These are phyloP conservation scores for Pichia sp. DNA, from an alignment of 1,139 yeast species.

Conservation along the genomic window DNA sequence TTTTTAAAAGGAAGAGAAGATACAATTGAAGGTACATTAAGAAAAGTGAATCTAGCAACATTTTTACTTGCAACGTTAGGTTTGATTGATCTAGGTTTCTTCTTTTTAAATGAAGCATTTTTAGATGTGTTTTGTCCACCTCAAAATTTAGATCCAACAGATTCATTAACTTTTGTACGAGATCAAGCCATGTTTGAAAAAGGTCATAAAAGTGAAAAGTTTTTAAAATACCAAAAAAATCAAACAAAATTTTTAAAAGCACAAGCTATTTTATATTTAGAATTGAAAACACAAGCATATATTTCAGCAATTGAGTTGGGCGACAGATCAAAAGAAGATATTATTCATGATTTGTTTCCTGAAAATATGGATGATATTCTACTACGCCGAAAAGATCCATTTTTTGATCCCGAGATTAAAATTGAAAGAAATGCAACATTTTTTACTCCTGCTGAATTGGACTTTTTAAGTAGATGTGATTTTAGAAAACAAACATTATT, in stretches of 20 bases:
- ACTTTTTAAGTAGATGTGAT: constrained; percentile 63
- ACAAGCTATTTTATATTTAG: constrained; percentile 73
- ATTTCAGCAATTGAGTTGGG: constrained; percentile 79
- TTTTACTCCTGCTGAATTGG: constrained; percentile 60
- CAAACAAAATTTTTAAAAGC: constrained; percentile 59
- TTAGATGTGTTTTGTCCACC: constrained; percentile 78
- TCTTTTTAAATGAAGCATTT: constrained; percentile 75
- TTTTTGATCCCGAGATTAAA: constrained; percentile 13
- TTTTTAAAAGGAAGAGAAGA: constrained; percentile 57
- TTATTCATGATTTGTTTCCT: constrained; percentile 74
- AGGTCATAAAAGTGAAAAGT: constrained; percentile 8
- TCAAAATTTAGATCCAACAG: constrained; percentile 32
- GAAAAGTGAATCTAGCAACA: constrained; percentile 83
- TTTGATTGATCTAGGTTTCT: constrained; percentile 79
- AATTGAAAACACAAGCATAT: constrained; percentile 90
- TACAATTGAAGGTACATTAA: constrained; percentile 59
- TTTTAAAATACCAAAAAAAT: constrained; percentile 6
- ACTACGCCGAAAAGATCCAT: constrained; percentile 38
- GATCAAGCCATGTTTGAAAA: constrained; percentile 11
- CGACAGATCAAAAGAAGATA: constrained; percentile 59
- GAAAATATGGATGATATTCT: constrained; percentile 52
- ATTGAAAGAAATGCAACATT: constrained; percentile 31
- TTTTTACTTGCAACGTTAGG: constrained; percentile 82
- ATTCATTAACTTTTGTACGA: constrained; percentile 25
- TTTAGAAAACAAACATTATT: constrained; percentile 59